Base-by-base conservation (phyloP, 345 rosid genomes). In the Citrus cavaleriei region DNA sequence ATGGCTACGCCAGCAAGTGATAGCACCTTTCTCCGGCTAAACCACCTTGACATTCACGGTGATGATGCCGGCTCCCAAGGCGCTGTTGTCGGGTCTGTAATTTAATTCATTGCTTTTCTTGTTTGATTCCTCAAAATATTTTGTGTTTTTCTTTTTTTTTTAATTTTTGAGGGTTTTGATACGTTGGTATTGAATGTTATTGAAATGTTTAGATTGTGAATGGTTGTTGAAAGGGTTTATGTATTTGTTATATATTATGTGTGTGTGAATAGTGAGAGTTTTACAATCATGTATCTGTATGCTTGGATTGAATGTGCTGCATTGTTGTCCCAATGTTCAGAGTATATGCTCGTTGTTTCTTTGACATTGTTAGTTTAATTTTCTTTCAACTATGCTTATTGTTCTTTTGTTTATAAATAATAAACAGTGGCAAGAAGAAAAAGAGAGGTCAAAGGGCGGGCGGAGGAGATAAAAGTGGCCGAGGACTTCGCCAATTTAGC, bases 401-500 rank as follows among this genome's bases (percentile, higher is more conserved):
- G 68, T 76, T 84, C 69, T 27, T 69, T 38, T 4, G 62, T 74
- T 60, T 73, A 5, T 72, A 59, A 76, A 49, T 86, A 92, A 5
- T 74, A 62, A 76, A 42, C 86, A 92, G 94, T 79, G 87, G 83
- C 75, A 94, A 90, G 90, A 94, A 90, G 95, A 97, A 94, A 79
- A 97, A 91, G 90, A 92, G 93, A 70, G 96, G 95, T 72, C 99
- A 94, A 80, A 90, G 99, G 61, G 93, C 93, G 24, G 84, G 83
- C 77, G 98, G 95, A 64, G 92, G 95, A 61, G 99, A 97, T 87
- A 97, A 97, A 87, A 92, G 83, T 80, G 98, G 98, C 16, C 90
- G 98, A 91, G 99, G 99, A 61, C 95, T 97, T 51, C 99, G 99
- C 38, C 99, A 97, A 70, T 97, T 97, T 85, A 97, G 99, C 88